These are phyloP conservation scores for Cicer chorassanicum DNA, from an alignment of 306 rosid species.

Conservation along the genomic window DNA sequence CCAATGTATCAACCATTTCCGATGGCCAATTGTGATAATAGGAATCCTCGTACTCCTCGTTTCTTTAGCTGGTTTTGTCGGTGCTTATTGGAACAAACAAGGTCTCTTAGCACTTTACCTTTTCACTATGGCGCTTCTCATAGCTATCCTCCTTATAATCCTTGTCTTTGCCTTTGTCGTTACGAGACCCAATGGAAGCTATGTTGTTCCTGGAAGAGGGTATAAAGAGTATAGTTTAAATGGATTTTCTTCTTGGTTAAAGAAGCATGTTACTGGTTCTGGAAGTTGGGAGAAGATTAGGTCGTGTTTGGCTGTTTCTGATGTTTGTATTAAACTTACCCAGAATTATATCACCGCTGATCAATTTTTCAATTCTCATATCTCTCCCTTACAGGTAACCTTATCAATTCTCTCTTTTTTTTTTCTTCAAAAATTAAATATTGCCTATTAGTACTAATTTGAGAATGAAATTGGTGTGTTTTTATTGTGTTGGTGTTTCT, in stretches of 20 bases:
- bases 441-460: neutral
- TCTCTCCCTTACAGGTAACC: constrained; percentile 82
- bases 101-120: constrained; percentile 83
- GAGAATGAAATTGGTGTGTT: neutral
- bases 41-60: constrained; percentile 77
- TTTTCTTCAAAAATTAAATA: neutral
- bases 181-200: constrained; percentile 66
- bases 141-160: constrained; percentile 60
- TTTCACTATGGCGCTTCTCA: constrained; percentile 79
- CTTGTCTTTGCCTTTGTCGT: constrained; percentile 81
- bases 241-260: constrained; percentile 71
- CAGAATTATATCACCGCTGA: constrained; percentile 60
- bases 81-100: constrained; percentile 80
- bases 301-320: constrained; percentile 76
- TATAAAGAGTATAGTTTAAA: constrained; percentile 67
- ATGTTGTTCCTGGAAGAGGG: constrained; percentile 58
- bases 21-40: constrained; percentile 75
- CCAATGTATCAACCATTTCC: constrained; percentile 72
- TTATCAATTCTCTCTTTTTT: neutral
- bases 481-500: neutral
- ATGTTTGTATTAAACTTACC: constrained; percentile 58
- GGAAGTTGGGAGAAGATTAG: constrained; percentile 67
- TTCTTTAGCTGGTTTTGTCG: constrained; percentile 78
- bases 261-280: constrained; percentile 58
- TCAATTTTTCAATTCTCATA: constrained; percentile 67